Percentiles rank a stretch among this genome's conserved stretches.
These are phyloP conservation scores for Dictyostelium firmibasis DNA, from an alignment of 78 protist species.

Conservation along the genomic window DNA sequence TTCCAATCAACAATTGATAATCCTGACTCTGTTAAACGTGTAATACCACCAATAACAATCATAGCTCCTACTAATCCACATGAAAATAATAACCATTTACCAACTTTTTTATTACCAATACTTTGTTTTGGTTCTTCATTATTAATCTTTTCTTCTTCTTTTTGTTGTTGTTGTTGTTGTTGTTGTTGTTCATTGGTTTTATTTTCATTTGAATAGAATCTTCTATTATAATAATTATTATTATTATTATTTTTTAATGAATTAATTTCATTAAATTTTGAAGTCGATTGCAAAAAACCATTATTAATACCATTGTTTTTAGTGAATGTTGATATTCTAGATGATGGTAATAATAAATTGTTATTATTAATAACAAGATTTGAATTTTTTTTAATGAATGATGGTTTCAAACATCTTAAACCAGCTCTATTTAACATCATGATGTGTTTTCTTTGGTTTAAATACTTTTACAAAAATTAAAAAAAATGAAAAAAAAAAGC, in stretches of 20 bases:
- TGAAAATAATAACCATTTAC: slow-evolving; percentile 66
- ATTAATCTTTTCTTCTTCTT: slow-evolving; percentile 19
- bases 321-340: neutral
- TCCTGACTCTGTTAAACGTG: slow-evolving; percentile 95
- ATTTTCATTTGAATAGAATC: slow-evolving; percentile 24
- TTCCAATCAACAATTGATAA: slow-evolving; percentile 93
- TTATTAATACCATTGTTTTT: neutral
- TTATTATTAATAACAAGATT: neutral
- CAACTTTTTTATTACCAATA: slow-evolving; percentile 32
- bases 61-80: slow-evolving; percentile 72
- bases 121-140: neutral
- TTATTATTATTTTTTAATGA: neutral
- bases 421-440: neutral
- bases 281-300: neutral
- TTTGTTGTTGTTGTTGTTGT: slow-evolving; percentile 1
- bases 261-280: neutral
- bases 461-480: neutral
- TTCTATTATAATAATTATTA: neutral
- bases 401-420: neutral
- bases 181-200: neutral
- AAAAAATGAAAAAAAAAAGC: neutral
- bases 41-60: slow-evolving; percentile 94
- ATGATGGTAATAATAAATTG: neutral
- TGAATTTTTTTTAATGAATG: neutral
- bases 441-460: neutral